phyloP scores from a whole-genome alignment of 2,329 filamentous ascomycete genomes.

The Periconia sp. region DNA sequence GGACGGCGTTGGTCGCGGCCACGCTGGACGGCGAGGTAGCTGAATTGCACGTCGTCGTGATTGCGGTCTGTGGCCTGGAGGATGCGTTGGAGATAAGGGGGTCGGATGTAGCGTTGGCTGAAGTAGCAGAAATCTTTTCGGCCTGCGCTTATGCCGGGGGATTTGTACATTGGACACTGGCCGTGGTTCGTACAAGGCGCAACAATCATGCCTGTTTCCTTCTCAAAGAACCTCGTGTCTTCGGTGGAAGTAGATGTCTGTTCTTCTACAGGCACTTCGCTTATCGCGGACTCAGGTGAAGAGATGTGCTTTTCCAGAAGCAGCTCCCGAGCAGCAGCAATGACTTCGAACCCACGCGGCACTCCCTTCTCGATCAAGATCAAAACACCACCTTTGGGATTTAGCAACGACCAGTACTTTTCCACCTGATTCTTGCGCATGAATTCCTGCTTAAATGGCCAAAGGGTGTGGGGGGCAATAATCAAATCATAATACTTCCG shows the following conservation, averaged over 20 bases:
- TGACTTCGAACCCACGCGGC: constrained; percentile 86
- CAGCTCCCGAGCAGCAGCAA: constrained; percentile 80
- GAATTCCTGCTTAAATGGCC: constrained; percentile 74
- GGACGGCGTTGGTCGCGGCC: constrained; percentile 62
- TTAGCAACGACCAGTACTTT: constrained; percentile 86
- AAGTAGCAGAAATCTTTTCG: constrained; percentile 93
- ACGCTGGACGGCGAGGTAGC: constrained; percentile 82
- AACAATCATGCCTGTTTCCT: constrained; percentile 65
- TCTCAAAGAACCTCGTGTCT: constrained; percentile 41
- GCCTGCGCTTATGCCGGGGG: constrained; percentile 68
- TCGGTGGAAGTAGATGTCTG: constrained; percentile 43
- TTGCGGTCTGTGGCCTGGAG: constrained; percentile 70
- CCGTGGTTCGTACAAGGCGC: constrained; percentile 81
- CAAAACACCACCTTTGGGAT: constrained; percentile 81
- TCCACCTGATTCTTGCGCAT: constrained; percentile 77
- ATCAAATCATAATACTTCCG: constrained; percentile 88
- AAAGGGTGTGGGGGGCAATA: constrained; percentile 81
- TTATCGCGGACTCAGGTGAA: constrained; percentile 56
- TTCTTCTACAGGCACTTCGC: constrained; percentile 42
- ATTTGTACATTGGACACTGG: constrained; percentile 84
- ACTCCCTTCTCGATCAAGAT: constrained; percentile 90
- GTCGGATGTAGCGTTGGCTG: constrained; percentile 82
- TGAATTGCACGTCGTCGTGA: constrained; percentile 88
- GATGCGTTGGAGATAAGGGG: constrained; percentile 77
- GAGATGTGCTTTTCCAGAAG: constrained; percentile 75